Base-by-base conservation (phyloP, 1,284 basidiomycete genomes). In the Anthracocystis panici-leucophaei region DNA sequence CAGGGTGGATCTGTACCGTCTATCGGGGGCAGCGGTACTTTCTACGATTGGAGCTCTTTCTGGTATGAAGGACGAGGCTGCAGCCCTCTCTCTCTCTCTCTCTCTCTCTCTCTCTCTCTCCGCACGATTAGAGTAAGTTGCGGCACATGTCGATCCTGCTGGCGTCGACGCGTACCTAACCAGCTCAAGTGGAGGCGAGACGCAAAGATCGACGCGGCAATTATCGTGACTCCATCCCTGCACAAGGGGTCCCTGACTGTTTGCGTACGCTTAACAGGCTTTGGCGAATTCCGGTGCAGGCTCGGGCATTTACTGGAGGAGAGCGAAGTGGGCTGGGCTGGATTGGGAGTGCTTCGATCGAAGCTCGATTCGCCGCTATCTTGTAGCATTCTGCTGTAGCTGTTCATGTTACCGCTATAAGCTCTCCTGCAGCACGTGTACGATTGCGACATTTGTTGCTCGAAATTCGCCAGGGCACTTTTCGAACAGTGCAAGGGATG, bases 141-240 rank as follows among this genome's bases (percentile, higher is more conserved):
- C 35, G 29, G 65, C 60, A 58, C 10, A 25, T 23, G 52, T 58
- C 65, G 65, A 68, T 63, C 60, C 55, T 61, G 49, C 54, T 57
- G 58, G 40, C 45, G 23, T 62, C 44, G 27, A 66, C 53, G 65
- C 53, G 65, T 60, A 12, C 57, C 48, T 35, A 55, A 42, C 52
- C 27, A 53, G 40, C 16, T 11, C 44, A 57, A 52, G 66, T 69
- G 66, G 66, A 69, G 66, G 61, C 23, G 11, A 41, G 66, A 41
- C 61, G 53, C 16, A 6, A 21, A 49, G 66, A 69, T 69, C 66
- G 66, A 64, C 60, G 66, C 55, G 42, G 35, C 35, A 38, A 38
- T 38, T 38, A 38, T 27, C 14, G 23, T 23, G 23, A 54, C 14
- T 29, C n/a, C 35, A 31, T 42, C 25, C 3, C 9, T 16, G 35